phyloP scores from a whole-genome alignment of 257 asterid genomes.

The Craterostigma plantagineum region DNA sequence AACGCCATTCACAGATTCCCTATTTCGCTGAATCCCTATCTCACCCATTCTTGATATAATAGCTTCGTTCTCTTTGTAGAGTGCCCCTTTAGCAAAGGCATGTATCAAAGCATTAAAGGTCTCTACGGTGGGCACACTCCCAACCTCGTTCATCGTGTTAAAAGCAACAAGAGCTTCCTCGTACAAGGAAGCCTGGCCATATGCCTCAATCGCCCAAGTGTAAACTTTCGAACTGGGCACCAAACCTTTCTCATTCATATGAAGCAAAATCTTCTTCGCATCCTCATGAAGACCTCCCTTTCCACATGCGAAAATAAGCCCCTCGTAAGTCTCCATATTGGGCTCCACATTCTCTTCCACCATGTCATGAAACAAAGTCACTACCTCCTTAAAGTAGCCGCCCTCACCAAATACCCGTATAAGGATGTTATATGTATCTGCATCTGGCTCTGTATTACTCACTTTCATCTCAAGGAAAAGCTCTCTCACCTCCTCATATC shows the following conservation, averaged over 20 bases:
- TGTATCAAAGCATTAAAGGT: conserved; percentile 70
- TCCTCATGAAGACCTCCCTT: conserved; percentile 85
- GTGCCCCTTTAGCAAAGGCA: conserved; percentile 73
- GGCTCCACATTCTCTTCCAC: conserved; percentile 87
- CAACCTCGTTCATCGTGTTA: conserved; percentile 86
- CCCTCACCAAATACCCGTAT: conserved; percentile 89
- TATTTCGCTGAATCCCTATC: conserved; percentile 38
- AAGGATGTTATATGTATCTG: conserved; percentile 74
- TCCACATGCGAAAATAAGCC: conserved; percentile 78
- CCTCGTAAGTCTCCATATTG: conserved; percentile 92
- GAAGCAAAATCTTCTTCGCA: conserved; percentile 56
- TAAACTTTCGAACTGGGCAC: conserved; percentile 74
- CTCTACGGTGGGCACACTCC: conserved; percentile 58
- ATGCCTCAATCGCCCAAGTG: conserved; percentile 71
- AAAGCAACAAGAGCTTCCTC: conserved; percentile 94
- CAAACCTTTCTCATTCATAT: conserved; percentile 58
- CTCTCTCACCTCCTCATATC: conserved; percentile 80
- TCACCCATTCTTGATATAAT: conserved; percentile 57
- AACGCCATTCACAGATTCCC: conserved; percentile 56
- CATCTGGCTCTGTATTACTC: conserved; percentile 80
- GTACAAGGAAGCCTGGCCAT: conserved; percentile 79
- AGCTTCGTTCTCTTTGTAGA: conserved; percentile 82
- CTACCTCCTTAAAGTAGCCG: conserved; percentile 96
- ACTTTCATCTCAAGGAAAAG: conserved; percentile 94
- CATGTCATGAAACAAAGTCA: conserved; percentile 92